Evolutionary conservation across 192 early-diverging fungal genomes (phyloP).

Genomic region (Geranomyces variabilis): DNA sequence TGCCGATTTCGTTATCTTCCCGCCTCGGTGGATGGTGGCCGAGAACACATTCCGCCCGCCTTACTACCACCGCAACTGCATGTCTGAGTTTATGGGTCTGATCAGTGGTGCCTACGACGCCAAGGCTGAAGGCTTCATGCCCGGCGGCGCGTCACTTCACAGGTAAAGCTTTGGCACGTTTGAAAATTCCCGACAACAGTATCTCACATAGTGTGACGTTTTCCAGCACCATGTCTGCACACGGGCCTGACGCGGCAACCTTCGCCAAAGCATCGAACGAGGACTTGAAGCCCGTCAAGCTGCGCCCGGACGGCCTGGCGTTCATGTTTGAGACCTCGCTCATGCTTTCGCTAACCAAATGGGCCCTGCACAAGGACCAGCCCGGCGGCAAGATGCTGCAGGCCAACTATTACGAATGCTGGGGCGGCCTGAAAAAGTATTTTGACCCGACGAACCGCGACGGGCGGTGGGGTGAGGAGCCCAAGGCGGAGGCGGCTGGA

Average conservation of each 20-base stretch:
- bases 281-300: conserved; percentile 73
- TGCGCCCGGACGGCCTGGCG: conserved; percentile 81
- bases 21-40: conserved; percentile 91
- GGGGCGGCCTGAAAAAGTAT: conserved; percentile 66
- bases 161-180: neutral
- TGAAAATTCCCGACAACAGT: neutral
- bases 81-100: conserved; percentile 98
- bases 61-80: conserved; percentile 96
- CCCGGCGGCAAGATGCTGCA: conserved; percentile 72
- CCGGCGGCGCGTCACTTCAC: conserved; percentile 83
- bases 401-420: conserved; percentile 85
- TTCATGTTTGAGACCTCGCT: conserved; percentile 95
- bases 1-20: conserved; percentile 96
- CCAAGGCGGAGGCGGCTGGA: no score
- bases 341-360: conserved; percentile 77
- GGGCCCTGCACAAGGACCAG: conserved; percentile 68
- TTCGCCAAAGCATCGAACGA: conserved; percentile 74
- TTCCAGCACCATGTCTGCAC: conserved; percentile 77
- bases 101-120: conserved; percentile 92
- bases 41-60: conserved; percentile 92
- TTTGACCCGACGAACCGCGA: conserved; percentile 46
- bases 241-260: conserved; percentile 86
- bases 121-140: conserved; percentile 87
- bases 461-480: conserved; percentile 19
- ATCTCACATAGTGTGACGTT: conserved; percentile 11